Evolutionary conservation across 805 yeast genomes (phyloP).

Genomic region (Pichia phayaonensis): DNA sequence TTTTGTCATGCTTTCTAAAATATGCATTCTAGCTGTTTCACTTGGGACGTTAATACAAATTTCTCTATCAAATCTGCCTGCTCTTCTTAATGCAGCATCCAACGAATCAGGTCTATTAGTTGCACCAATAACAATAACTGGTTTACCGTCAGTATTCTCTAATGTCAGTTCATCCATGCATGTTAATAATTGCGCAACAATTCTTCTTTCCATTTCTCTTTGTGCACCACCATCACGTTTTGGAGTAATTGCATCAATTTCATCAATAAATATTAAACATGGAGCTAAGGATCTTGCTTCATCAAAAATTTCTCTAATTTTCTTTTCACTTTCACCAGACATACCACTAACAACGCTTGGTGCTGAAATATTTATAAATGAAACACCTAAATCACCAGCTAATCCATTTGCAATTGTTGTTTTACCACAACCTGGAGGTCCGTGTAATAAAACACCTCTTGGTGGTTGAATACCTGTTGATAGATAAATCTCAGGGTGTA

Average conservation of each 20-base stretch:
- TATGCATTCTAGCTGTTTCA: conserved; percentile 70
- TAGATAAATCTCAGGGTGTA: conserved; percentile 85
- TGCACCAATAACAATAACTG: conserved; percentile 92
- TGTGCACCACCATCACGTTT: conserved; percentile 98
- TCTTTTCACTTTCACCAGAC: conserved; percentile 98
- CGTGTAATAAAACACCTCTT: conserved; percentile 86
- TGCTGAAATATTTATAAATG: conserved; percentile 85
- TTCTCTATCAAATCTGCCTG: conserved; percentile 94
- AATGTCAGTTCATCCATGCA: conserved; percentile 88
- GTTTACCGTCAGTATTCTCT: conserved; percentile 85
- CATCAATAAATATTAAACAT: conserved; percentile 88
- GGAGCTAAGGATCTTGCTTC: conserved; percentile 91
- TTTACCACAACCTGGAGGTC: conserved; percentile 99
- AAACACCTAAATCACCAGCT: conserved; percentile 91
- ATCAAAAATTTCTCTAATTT: conserved; percentile 84
- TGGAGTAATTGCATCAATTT: conserved; percentile 96
- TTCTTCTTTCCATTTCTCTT: conserved; percentile 95
- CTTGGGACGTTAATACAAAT: conserved; percentile 93
- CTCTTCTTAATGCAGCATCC: conserved; percentile 91
- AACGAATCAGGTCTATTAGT: conserved; percentile 94
- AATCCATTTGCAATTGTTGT: conserved; percentile 93
- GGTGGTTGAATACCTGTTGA: conserved; percentile 94
- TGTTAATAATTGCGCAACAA: conserved; percentile 90
- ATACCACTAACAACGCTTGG: conserved; percentile 96
- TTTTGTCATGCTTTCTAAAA: conserved; percentile 65